These are phyloP conservation scores for Paecilomyces dactylethromorphus DNA, from an alignment of 2,329 filamentous ascomycete genomes.

Conservation along the genomic window DNA sequence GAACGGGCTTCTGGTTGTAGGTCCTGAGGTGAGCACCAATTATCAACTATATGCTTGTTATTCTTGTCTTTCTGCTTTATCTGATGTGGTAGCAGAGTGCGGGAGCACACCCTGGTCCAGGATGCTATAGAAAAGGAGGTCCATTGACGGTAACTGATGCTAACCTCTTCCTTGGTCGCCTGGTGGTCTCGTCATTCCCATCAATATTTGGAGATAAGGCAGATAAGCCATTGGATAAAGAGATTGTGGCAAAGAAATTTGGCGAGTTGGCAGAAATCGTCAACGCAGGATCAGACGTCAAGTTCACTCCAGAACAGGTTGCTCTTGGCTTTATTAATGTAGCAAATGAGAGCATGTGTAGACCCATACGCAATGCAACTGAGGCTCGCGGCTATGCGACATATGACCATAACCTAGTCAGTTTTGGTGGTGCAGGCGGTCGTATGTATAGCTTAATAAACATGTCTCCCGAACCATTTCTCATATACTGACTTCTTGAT, in stretches of 20 bases:
- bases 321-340: conserved; percentile 37
- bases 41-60: background rate
- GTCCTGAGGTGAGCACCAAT: conserved; percentile 53
- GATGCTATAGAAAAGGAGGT: conserved; percentile 83
- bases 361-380: conserved; percentile 82
- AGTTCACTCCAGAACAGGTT: conserved; percentile 24
- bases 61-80: background rate
- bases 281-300: conserved; percentile 52
- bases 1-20: conserved; percentile 82
- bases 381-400: conserved; percentile 91
- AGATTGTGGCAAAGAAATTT: conserved; percentile 65
- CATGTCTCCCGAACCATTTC: background rate
- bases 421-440: conserved; percentile 85
- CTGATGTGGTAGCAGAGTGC: conserved; percentile 52
- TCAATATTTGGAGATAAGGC: conserved; percentile 87
- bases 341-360: conserved; percentile 39
- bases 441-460: conserved; percentile 23
- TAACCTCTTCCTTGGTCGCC: conserved; percentile 74
- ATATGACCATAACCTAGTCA: conserved; percentile 80
- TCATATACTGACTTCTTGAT: background rate
- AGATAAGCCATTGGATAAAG: conserved; percentile 65
- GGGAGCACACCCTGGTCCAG: conserved; percentile 80
- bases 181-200: conserved; percentile 84
- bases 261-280: conserved; percentile 68
- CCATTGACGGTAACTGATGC: conserved; percentile 87